Percentiles rank a stretch among this genome's conserved stretches.
Evolutionary conservation across 2,329 filamentous ascomycete species (phyloP).

Genomic region (Penicillium sp.): DNA sequence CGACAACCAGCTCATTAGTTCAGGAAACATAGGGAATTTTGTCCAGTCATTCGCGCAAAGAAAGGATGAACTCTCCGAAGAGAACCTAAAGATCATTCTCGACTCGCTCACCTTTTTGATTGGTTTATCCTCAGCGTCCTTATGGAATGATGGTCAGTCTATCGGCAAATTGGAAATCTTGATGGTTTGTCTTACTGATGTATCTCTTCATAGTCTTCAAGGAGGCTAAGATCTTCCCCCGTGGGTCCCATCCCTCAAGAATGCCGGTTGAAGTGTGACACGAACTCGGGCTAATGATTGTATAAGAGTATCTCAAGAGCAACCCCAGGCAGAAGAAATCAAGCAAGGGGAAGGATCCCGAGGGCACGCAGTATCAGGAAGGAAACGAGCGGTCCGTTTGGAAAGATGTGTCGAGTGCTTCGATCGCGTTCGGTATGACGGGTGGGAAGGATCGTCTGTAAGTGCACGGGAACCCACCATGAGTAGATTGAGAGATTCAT

Average conservation of each 20-base stretch:
- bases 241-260: background rate
- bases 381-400: background rate
- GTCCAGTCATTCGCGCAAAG: background rate
- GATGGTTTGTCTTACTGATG: background rate
- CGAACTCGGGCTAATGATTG: background rate
- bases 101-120: background rate
- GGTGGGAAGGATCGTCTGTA: background rate
- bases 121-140: background rate
- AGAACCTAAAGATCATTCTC: background rate
- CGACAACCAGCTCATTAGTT: background rate
- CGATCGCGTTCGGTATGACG: background rate
- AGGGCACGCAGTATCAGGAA: background rate
- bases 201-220: background rate
- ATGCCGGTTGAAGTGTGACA: background rate
- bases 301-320: background rate
- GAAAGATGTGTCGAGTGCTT: background rate
- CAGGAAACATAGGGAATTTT: background rate
- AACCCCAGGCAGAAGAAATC: background rate
- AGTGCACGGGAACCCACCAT: background rate
- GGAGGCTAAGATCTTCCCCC: background rate
- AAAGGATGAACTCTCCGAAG: background rate
- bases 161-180: no score
- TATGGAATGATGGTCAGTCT: background rate
- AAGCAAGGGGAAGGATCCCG: background rate
- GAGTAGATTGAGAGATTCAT: background rate